Percentiles rank a stretch among this genome's conserved stretches.
These are phyloP conservation scores for Furcasterigmium furcatum DNA, from an alignment of 2,329 filamentous ascomycete genomes.

Conservation along the genomic window DNA sequence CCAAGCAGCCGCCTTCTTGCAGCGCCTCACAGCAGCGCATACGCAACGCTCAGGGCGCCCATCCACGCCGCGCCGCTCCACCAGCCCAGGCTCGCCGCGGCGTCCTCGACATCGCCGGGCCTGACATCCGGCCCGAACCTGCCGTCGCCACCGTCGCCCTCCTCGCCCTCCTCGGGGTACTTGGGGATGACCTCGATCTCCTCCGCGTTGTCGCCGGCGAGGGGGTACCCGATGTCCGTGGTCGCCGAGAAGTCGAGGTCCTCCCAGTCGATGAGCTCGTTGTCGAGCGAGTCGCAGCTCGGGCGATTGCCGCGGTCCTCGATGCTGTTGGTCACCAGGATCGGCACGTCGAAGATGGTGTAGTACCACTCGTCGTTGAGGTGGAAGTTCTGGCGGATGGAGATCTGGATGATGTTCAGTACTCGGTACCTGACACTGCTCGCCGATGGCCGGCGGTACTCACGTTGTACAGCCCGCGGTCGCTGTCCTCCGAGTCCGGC, in stretches of 20 bases:
- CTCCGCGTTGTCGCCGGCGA: constrained; percentile 49
- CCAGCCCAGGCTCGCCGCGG: constrained; percentile 26
- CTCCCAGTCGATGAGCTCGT: constrained; percentile 44
- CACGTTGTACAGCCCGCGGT: constrained; percentile 62
- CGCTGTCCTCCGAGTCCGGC: constrained; percentile 39
- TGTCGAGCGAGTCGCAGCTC: constrained; percentile 48
- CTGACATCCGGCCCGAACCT: constrained; percentile 22
- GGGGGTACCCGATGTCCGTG: constrained; percentile 42
- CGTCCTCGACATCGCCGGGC: constrained; percentile 26
- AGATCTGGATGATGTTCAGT: constrained; percentile 44
- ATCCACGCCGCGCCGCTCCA: constrained; percentile 25
- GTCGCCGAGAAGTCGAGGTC: constrained; percentile 39
- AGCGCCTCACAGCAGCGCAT: constrained; percentile 17
- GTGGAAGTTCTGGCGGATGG: constrained; percentile 67
- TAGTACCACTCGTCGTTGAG: constrained; percentile 63
- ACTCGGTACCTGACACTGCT: not conserved
- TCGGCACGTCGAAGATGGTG: constrained; percentile 69
- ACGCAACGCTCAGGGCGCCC: constrained; percentile 23
- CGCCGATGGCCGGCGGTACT: constrained; percentile 13
- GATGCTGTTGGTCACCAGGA: constrained; percentile 66
- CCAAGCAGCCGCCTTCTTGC: not conserved
- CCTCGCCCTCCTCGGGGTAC: not conserved
- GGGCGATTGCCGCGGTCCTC: constrained; percentile 33
- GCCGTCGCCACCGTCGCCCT: constrained; percentile 11
- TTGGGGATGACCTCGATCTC: constrained; percentile 30